Conservation (phyloP, 495 filamentous ascomycete species). For the Alectoria sarmentosa region DNA sequence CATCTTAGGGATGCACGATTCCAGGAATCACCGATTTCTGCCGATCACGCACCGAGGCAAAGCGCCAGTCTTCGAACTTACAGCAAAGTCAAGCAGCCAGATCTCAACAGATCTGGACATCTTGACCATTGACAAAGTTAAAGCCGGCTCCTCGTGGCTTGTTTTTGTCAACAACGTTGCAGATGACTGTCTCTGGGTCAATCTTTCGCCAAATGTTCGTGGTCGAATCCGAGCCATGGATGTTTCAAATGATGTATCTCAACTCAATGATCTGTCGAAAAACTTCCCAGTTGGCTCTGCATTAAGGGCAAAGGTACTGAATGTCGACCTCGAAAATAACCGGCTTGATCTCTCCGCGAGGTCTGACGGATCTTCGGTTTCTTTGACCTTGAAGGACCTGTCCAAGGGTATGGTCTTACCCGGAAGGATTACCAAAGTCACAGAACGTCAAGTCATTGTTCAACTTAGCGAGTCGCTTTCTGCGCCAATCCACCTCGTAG, state of each 20-base stretch:
- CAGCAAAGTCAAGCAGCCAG: constrained; percentile 68
- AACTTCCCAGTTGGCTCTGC: constrained; percentile 87
- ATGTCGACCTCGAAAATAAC: constrained; percentile 63
- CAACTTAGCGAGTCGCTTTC: constrained; percentile 72
- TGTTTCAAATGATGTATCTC: constrained; percentile 74
- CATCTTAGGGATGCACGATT: constrained; percentile 82
- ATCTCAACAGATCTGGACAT: constrained; percentile 46
- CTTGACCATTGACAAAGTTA: constrained; percentile 66
- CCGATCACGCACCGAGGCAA: constrained; percentile 83
- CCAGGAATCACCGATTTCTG: constrained; percentile 82
- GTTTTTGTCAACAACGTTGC: constrained; percentile 86
- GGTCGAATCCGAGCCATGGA: constrained; percentile 76
- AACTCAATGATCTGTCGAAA: constrained; percentile 64
- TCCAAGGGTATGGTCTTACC: constrained; percentile 72
- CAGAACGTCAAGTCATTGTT: constrained; percentile 73
- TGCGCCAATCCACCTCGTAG: constrained; percentile 65
- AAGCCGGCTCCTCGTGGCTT: constrained; percentile 59
- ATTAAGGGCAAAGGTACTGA: constrained; percentile 66
- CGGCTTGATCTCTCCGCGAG: constrained; percentile 78
- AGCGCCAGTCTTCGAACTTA: constrained; percentile 76
- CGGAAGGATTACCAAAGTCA: constrained; percentile 76
- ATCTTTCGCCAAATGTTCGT: constrained; percentile 81
- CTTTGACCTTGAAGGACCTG: constrained; percentile 59
- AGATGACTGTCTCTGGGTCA: constrained; percentile 76
- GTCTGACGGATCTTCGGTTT: constrained; percentile 42